Evolutionary conservation across 208 protist species (phyloP).

Genomic region (Vickermania ingenoplastis): DNA sequence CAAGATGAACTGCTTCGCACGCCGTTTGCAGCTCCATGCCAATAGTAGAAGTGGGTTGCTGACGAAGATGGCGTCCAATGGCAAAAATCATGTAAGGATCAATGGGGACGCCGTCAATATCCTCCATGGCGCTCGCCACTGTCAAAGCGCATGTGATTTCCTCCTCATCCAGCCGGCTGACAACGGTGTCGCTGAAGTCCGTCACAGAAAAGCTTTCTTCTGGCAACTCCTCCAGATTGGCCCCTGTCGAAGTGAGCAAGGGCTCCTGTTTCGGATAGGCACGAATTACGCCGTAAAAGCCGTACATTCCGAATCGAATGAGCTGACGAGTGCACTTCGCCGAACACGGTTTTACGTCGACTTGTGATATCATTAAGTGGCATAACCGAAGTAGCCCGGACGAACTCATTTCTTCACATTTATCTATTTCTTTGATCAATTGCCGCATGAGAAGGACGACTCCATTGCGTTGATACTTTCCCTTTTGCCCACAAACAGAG

Average conservation of each 20-base stretch:
- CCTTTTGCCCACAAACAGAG: neutral
- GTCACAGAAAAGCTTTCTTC: constrained; percentile 49
- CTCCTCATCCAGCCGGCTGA: constrained; percentile 43
- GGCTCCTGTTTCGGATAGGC: constrained; percentile 18
- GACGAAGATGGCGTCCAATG: constrained; percentile 41
- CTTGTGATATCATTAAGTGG: constrained; percentile 24
- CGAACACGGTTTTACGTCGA: constrained; percentile 32
- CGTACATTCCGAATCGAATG: constrained; percentile 57
- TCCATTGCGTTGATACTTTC: constrained; percentile 15
- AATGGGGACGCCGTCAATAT: constrained; percentile 67
- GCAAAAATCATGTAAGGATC: constrained; percentile 82
- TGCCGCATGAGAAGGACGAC: constrained; percentile 31
- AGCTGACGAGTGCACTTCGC: constrained; percentile 53
- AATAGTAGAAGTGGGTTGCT: constrained; percentile 18
- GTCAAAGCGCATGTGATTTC: constrained; percentile 67
- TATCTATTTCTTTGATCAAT: constrained; percentile 29
- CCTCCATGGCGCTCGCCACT: constrained; percentile 63
- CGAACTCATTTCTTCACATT: constrained; percentile 3
- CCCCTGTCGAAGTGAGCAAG: constrained; percentile 20
- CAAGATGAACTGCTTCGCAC: constrained; percentile 49
- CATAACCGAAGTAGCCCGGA: constrained; percentile 35
- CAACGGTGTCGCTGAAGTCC: constrained; percentile 24
- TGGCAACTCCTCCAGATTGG: constrained; percentile 12
- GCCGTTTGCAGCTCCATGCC: constrained; percentile 59
- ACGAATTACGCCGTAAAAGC: constrained; percentile 56